Conservation (phyloP, 192 early-diverging fungal species). For the Phycomyces blakesleeanus region DNA sequence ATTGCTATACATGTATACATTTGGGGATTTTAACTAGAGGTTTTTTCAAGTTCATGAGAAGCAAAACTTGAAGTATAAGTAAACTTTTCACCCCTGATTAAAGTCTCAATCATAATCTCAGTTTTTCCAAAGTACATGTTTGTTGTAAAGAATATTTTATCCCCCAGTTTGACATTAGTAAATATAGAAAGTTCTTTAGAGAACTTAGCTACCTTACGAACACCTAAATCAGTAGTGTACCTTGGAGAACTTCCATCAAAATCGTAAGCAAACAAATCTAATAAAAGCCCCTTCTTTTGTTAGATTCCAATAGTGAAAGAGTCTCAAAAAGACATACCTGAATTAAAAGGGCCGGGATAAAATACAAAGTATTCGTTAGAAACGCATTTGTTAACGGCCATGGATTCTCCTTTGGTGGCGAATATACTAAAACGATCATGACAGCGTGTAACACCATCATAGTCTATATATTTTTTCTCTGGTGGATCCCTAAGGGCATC, state of each 20-base stretch:
- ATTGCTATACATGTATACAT: too few species aligned
- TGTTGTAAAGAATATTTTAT: conserved; percentile 38
- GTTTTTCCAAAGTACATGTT: conserved; percentile 44
- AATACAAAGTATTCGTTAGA: too few species aligned
- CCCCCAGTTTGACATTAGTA: conserved; percentile 26
- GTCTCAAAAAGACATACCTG: neutral
- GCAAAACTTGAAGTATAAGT: neutral
- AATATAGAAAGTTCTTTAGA: conserved; percentile 30
- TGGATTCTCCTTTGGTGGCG: too few species aligned
- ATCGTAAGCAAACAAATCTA: conserved; percentile 32
- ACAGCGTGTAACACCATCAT: conserved; percentile 20
- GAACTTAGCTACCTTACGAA: conserved; percentile 28
- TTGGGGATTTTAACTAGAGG: too few species aligned
- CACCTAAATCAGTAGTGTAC: conserved; percentile 19
- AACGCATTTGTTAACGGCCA: too few species aligned
- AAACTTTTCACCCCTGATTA: neutral
- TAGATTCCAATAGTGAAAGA: too few species aligned
- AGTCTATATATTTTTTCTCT: conserved; percentile 14
- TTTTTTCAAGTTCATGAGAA: too few species aligned
- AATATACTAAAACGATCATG: conserved; percentile 21
- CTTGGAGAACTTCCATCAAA: conserved; percentile 21
- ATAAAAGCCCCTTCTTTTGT: too few species aligned
- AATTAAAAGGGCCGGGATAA: too few species aligned
- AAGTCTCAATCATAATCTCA: conserved; percentile 31
- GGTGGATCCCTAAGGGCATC: conserved; percentile 35